Evolutionary conservation across 1,139 yeast genomes (phyloP), one percentile per base, ranked within the genome.

Genomic region (Saccharomyces hybrid): DNA sequence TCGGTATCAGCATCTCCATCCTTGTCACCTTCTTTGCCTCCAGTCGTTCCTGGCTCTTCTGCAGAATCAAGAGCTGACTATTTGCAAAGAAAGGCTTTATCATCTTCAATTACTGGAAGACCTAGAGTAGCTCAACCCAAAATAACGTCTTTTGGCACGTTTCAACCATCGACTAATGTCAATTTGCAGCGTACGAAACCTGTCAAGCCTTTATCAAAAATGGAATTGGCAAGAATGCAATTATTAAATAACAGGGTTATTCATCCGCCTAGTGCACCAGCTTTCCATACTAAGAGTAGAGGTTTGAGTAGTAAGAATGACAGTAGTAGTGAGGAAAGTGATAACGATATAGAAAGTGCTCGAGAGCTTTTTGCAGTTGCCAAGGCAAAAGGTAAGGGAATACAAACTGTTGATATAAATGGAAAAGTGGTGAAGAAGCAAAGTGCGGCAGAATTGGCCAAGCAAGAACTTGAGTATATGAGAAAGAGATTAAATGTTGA

Each of bases 251-350:
- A 63, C 52, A 64, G 71, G 60, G 74, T 65, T 52, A 66, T 73
- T 59, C 86, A 72, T 50, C 86, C 96, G 2, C 80, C 96, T 1
- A 76, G 96, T 52, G 88, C 91, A 0, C 82, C 96, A 1, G 97
- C 96, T 0, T 91, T 89, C 70, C 87, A 89, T 65, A 55, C 63
- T 9, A 63, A 62, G 49, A 59, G 57, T 19, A 24, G 58, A 2
- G 28, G 48, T n/a, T 48, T 48, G 7, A 52, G 52, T 34, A 50
- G 57, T 28, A 56, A 53, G 24, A 54, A 57, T 26, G 66, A 59
- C 11, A 68, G 71, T 28, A 66, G 69, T 51, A 71, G 72, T 50
- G 72, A 67, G 48, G 73, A 68, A 16, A 71, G 72, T 57, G 73
- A 64, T 34, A 68, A 62, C 31, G 70, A 68, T 52, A 62, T 65